Evolutionary conservation across 768 basidiomycete genomes (phyloP).

Genomic region (Mycena indigotica): DNA sequence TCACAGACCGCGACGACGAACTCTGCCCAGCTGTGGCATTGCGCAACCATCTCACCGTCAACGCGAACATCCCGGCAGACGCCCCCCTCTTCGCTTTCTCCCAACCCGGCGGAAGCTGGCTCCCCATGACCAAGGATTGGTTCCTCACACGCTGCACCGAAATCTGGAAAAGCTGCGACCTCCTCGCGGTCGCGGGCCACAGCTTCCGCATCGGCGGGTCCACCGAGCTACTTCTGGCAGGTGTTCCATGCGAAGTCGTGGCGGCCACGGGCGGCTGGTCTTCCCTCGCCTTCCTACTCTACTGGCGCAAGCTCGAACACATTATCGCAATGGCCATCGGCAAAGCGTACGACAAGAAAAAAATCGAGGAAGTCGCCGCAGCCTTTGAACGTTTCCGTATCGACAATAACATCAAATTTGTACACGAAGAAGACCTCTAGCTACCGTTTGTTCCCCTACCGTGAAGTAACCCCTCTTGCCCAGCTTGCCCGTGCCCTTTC

Average conservation of each 20-base stretch:
- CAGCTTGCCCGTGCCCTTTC: not conserved
- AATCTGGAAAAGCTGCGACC: constrained; percentile 12
- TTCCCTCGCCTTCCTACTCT: constrained; percentile 35
- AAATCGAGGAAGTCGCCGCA: not conserved
- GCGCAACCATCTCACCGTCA: constrained; percentile 24
- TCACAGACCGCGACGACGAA: constrained; percentile 16
- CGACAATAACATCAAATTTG: not conserved
- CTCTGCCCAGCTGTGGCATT: constrained; percentile 25
- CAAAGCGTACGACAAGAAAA: constrained; percentile 16
- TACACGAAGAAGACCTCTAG: not conserved
- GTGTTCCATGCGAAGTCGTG: constrained; percentile 36
- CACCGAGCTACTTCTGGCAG: constrained; percentile 29
- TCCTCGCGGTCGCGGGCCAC: constrained; percentile 28
- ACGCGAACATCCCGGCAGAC: constrained; percentile 6
- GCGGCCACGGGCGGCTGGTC: constrained; percentile 34
- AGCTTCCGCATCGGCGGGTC: no score
- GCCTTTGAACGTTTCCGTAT: constrained; percentile 7
- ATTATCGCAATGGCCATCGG: no score
- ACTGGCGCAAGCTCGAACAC: constrained; percentile 33
- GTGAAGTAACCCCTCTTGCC: not conserved
- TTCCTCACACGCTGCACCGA: constrained; percentile 20
- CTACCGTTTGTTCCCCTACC: not conserved
- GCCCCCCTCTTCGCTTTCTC: constrained; percentile 20
- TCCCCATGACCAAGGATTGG: constrained; percentile 4
- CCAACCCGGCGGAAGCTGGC: not conserved